Evolutionary conservation across 2,329 filamentous ascomycete species (phyloP).

Genomic region (Podosphaera aphanis): DNA sequence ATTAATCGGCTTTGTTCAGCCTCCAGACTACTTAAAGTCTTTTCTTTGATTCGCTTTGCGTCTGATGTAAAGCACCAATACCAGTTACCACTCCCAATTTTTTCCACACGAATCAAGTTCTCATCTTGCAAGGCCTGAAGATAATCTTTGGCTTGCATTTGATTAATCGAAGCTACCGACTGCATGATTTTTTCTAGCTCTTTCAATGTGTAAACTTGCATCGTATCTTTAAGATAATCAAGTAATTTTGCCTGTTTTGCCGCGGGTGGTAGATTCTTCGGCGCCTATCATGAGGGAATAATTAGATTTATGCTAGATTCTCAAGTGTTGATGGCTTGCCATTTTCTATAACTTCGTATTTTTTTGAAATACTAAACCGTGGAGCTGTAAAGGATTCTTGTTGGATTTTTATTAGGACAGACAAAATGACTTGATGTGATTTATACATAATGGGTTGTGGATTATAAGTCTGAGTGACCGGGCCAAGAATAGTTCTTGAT

Average conservation of each 20-base stretch:
- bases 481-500: no score
- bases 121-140: constrained; percentile 38
- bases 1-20: constrained; percentile 16
- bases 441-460: no score
- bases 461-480: no score
- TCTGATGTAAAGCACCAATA: constrained; percentile 45
- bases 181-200: constrained; percentile 43
- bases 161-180: constrained; percentile 35
- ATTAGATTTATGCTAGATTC: background rate
- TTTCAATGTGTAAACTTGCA: constrained; percentile 39
- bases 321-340: background rate
- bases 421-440: no score
- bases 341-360: no score
- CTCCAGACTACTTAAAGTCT: constrained; percentile 17
- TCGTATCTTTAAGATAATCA: constrained; percentile 32
- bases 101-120: constrained; percentile 37
- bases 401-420: no score
- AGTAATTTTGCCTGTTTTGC: constrained; percentile 35
- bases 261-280: constrained; percentile 31
- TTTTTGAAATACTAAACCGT: no score
- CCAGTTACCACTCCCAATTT: constrained; percentile 49
- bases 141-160: constrained; percentile 45
- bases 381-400: no score
- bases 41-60: constrained; percentile 23
- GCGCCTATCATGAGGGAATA: constrained; percentile 16